Base-by-base conservation (phyloP, 1,139 yeast species). In the Diutina sp. region DNA sequence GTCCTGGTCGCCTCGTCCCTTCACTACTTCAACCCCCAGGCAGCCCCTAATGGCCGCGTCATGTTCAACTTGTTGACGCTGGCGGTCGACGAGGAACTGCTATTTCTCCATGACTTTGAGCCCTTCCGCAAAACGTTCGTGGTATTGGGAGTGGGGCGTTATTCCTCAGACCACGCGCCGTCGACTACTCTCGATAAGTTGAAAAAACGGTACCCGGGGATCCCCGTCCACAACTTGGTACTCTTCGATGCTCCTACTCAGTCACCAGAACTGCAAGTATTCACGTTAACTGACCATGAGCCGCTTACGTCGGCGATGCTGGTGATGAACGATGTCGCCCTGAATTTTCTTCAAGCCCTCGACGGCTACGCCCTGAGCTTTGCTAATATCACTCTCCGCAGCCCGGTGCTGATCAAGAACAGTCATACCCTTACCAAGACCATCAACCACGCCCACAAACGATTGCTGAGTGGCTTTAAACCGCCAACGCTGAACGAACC, bases 41-140 rank as follows among this genome's bases (percentile, higher is more conserved):
- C 86, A 0, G 88, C 82, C 64, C 97, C 97, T 1, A 78, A 79
- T 56, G 98, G 98, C 0, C 72, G 85, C 56, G 69, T 89, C 0
- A 67, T 82, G 16, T 86, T 79, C 62, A 85, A 85, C 58, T 82
- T 83, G 61, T 70, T 68, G 28, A 69, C 80, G 0, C 63, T 77
- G 1, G 67, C 72, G 41, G 78, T 79, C 12, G 89, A 85, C 58
- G 73, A 76, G 29, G 88, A 84, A 56, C 73, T 74, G 25, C 70
- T 83, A 9, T 85, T 87, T 59, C 72, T 91, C 57, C 89, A 87
- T 62, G 97, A 91, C 68, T 83, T 91, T 61, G 98, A 93, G 68
- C 96, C 97, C 1, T 89, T 79, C 68, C 72, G 98, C 56, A 90
- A 90, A 66, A 79, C 84, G 0, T 84, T 86, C 61, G 74, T 85